Evolutionary conservation across 768 basidiomycete genomes (phyloP).

Genomic region (Austroboletus festivus): DNA sequence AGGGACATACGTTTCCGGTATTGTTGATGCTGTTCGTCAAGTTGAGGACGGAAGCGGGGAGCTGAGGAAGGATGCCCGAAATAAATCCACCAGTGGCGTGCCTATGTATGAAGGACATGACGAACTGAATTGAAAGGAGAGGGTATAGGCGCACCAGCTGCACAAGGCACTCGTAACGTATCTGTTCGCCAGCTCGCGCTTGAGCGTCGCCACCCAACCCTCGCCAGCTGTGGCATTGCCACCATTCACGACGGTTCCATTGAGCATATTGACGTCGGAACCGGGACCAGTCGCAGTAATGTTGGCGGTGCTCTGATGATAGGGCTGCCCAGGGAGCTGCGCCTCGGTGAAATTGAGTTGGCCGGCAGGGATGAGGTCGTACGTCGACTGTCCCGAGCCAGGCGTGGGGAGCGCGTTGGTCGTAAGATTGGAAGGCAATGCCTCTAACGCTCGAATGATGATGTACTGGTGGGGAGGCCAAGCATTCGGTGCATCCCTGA

Average conservation of each 20-base stretch:
- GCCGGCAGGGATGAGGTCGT: constrained; percentile 67
- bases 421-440: constrained; percentile 72
- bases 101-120: constrained; percentile 37
- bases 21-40: constrained; percentile 63
- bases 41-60: constrained; percentile 69
- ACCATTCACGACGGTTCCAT: constrained; percentile 61
- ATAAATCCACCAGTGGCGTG: constrained; percentile 87
- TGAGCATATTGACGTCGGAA: constrained; percentile 59
- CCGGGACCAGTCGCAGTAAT: constrained; percentile 49
- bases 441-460: constrained; percentile 68
- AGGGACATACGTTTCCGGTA: constrained; percentile 58
- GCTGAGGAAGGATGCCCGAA: constrained; percentile 58
- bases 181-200: constrained; percentile 77
- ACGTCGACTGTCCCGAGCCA: constrained; percentile 51
- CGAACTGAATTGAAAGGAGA: neutral
- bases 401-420: constrained; percentile 52
- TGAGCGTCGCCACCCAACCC: constrained; percentile 62
- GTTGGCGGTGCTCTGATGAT: constrained; percentile 38
- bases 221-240: constrained; percentile 59
- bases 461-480: constrained; percentile 91
- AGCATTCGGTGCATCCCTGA: constrained; percentile 80
- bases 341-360: constrained; percentile 77
- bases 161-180: constrained; percentile 82
- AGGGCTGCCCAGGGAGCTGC: constrained; percentile 66
- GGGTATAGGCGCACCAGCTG: constrained; percentile 61